Base-by-base conservation (phyloP, 1,139 yeast genomes). In the Suhomyces maxii region DNA sequence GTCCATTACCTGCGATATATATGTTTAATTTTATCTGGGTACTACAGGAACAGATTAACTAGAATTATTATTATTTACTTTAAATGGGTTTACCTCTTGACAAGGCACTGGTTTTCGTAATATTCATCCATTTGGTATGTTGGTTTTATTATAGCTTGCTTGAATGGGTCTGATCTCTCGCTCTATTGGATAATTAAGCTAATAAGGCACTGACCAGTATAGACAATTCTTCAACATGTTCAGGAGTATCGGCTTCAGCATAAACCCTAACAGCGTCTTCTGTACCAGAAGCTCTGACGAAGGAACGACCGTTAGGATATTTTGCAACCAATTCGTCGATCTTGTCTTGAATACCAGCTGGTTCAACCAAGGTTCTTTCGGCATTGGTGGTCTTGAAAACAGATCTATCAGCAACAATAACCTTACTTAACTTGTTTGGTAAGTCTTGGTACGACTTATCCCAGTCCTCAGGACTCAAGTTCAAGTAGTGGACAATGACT, bases 221-320 rank as follows among this genome's bases (percentile, higher is more conserved):
- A 3, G 73, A 64, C 45, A 75, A 68, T 32, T 58, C 59, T 39
- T 64, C 70, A 8, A 71, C 71, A 40, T 70, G 51, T 37, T 62
- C 71, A 39, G 55, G 52, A 23, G 73, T 79, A 11, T 71, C 74
- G 0, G 97, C 97, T 65, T 93, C 99, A 1, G 97, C 95, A 57
- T 93, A 93, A 8, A 93, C 89, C 59, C 99, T 80, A 2, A 93
- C 98, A 0, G 97, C 98, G 66, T 95, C 95, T 65, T 93, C 99
- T 2, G 99, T 93, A 13, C 99, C 99, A 52, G 96, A 87, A 8
- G 99, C 98, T 56, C 99, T 82, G 4, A 93, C 98, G 67, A 93
- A 93, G 3, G 96, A 84, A 61, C 99, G 79, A 2, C 95, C 98
- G 30, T 71, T 65, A 0, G 73, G 63, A 57, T 75, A 85, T 58